A percentile compares a stretch with the other conserved stretches of the same genome.
phyloP scores from a whole-genome alignment of 768 basidiomycete genomes.

The Daedalea quercina region DNA sequence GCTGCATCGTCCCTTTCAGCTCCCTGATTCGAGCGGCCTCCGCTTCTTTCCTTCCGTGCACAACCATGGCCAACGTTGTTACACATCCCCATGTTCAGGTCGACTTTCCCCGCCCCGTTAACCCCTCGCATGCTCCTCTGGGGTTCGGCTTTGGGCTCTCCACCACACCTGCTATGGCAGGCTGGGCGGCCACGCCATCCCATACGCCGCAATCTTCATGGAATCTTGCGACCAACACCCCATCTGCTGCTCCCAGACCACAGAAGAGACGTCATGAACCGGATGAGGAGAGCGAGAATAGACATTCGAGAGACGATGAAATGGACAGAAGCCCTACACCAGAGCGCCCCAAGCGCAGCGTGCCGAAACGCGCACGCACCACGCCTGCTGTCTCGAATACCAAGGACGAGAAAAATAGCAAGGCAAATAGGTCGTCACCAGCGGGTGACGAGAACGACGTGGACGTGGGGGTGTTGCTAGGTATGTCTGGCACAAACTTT shows the following conservation, averaged over 20 bases:
- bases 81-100: slow-evolving; percentile 45
- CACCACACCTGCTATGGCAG: slow-evolving; percentile 36
- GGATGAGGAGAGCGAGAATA: slow-evolving; percentile 56
- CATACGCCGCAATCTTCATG: slow-evolving; percentile 33
- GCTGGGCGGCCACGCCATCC: slow-evolving; percentile 36
- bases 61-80: slow-evolving; percentile 66
- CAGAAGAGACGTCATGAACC: slow-evolving; percentile 63
- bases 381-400: slow-evolving; percentile 24
- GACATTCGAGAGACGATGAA: slow-evolving; percentile 46
- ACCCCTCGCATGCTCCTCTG: slow-evolving; percentile 56
- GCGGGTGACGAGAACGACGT: slow-evolving; percentile 52
- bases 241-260: slow-evolving; percentile 31
- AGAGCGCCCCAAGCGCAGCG: slow-evolving; percentile 63
- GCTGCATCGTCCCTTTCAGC: slow-evolving; percentile 7
- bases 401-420: slow-evolving; percentile 33
- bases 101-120: slow-evolving; percentile 54
- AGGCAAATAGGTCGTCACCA: slow-evolving; percentile 40
- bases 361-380: slow-evolving; percentile 61
- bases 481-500: slow-evolving; percentile 33
- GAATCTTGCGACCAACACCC: slow-evolving; percentile 43
- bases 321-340: slow-evolving; percentile 88
- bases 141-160: slow-evolving; percentile 70
- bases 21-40: slow-evolving; percentile 8
- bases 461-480: slow-evolving; percentile 74
- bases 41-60: not conserved